Evolutionary conservation across 306 rosid species (phyloP).

Genomic region (Fagus sylvatica): DNA sequence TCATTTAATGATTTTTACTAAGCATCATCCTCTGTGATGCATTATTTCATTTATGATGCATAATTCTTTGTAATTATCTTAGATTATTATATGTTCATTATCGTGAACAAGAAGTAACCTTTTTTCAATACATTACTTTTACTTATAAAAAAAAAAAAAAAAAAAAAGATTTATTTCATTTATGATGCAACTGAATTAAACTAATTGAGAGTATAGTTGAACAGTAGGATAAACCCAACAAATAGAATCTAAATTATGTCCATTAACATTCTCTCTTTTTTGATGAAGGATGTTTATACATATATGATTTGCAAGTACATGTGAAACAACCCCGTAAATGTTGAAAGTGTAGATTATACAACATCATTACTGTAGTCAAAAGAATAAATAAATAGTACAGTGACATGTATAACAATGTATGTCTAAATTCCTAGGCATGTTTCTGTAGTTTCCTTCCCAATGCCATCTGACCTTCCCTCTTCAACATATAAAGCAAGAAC

Average conservation of each 20-base stretch:
- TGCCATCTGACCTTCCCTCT: conserved; percentile 21
- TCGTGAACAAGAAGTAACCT: no score
- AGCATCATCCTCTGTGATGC: no score
- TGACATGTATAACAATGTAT: neutral
- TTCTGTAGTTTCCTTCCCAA: conserved; percentile 10
- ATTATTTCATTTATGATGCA: no score
- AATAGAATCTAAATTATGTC: neutral
- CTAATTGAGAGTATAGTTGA: neutral
- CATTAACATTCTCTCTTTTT: neutral
- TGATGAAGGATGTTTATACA: neutral
- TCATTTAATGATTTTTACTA: no score
- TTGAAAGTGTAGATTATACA: neutral
- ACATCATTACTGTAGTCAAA: neutral
- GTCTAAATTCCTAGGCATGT: neutral
- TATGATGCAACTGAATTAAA: no score
- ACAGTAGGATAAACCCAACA: neutral
- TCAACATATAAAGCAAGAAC: conserved; percentile 59
- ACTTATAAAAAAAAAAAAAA: no score
- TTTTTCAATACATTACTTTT: no score
- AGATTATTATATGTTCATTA: no score
- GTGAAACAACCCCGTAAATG: neutral
- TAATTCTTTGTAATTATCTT: no score
- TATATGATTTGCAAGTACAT: neutral
- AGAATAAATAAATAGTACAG: neutral
- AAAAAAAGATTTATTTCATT: no score